Evolutionary conservation across 352 stramenopile species (phyloP).

Genomic region (Globisporangium nagaii): DNA sequence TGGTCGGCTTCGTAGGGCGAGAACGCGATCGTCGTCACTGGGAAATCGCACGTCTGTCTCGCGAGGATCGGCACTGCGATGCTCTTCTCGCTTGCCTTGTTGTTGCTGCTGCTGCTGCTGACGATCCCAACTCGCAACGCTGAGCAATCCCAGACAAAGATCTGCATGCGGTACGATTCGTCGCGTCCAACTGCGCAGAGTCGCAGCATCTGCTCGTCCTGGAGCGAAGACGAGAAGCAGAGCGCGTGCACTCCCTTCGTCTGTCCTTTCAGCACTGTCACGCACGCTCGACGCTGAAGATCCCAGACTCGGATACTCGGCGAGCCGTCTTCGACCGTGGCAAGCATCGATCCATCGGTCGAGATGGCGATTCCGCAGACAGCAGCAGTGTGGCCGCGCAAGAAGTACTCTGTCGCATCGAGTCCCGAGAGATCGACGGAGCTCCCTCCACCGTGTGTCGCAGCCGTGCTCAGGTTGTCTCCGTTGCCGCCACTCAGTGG

Average conservation of each 20-base stretch:
- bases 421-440: neutral
- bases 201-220: conserved; percentile 16
- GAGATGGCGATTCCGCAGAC: conserved; percentile 42
- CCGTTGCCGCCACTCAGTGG: too few species aligned
- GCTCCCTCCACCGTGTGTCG: neutral
- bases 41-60: conserved; percentile 85
- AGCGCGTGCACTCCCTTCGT: conserved; percentile 39
- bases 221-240: conserved; percentile 40
- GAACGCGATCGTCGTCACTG: conserved; percentile 65
- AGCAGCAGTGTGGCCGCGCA: conserved; percentile 29
- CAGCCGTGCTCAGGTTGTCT: neutral
- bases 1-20: conserved; percentile 78
- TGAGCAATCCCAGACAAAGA: conserved; percentile 73
- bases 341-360: conserved; percentile 30
- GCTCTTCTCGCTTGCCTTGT: neutral
- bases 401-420: conserved; percentile 20
- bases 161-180: conserved; percentile 58
- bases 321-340: conserved; percentile 26
- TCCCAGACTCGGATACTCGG: conserved; percentile 53
- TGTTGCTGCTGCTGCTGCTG: neutral
- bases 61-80: conserved; percentile 40
- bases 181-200: conserved; percentile 62
- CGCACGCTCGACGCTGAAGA: conserved; percentile 30
- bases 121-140: conserved; percentile 3
- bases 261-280: conserved; percentile 43